phyloP scores from a whole-genome alignment of 306 rosid species.

The Citrullus amarus region DNA sequence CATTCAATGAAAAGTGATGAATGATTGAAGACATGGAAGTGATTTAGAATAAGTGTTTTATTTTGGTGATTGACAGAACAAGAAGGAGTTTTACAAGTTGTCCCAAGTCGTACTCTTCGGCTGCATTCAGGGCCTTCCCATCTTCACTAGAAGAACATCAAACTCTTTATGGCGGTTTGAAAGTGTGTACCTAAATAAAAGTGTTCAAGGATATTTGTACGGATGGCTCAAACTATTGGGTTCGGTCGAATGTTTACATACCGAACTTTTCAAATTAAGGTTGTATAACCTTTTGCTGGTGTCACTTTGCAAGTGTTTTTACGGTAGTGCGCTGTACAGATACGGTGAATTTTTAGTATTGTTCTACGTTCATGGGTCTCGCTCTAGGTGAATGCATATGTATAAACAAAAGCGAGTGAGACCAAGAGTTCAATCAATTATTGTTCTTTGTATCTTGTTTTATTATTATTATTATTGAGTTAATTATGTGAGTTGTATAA shows the following conservation, averaged over 20 bases:
- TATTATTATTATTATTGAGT: too few relatives aligned
- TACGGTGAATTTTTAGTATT: background rate
- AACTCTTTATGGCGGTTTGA: background rate
- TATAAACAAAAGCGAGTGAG: background rate
- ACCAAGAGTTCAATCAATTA: too few relatives aligned
- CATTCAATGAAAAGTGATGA: too few relatives aligned
- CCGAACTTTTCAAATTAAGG: background rate
- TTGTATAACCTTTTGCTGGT: background rate
- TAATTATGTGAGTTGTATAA: too few relatives aligned
- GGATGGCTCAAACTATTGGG: too few relatives aligned
- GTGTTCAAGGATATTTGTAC: too few relatives aligned
- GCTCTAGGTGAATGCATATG: background rate
- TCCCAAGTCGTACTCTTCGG: background rate
- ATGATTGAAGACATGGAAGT: too few relatives aligned
- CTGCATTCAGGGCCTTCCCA: background rate
- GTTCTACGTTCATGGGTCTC: background rate
- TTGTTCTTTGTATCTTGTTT: too few relatives aligned
- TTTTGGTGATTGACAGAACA: background rate
- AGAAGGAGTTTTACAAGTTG: conserved; percentile 7
- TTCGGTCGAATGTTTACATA: background rate
- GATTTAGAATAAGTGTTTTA: too few relatives aligned
- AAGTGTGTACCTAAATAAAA: background rate
- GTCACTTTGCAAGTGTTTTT: background rate
- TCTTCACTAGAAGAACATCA: conserved; percentile 3
- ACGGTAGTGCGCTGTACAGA: background rate